A percentile compares a stretch with the other conserved stretches of the same genome.
Evolutionary conservation across 2,329 filamentous ascomycete genomes (phyloP).

Genomic region (Nemania sp.): DNA sequence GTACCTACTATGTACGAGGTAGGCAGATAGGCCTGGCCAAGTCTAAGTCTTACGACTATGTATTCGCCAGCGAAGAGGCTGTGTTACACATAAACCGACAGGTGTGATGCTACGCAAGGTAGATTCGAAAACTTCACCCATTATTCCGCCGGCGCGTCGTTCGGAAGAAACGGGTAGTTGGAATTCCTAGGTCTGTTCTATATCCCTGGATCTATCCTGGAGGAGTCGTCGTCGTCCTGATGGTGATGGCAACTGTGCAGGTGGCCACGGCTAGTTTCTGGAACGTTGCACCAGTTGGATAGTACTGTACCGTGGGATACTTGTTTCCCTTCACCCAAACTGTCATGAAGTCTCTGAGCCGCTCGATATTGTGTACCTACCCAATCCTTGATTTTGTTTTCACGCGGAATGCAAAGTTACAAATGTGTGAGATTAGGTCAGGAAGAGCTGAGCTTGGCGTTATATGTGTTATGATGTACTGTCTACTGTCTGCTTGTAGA

Average conservation of each 20-base stretch:
- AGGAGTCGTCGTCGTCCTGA: constrained; percentile 3
- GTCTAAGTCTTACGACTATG: neutral
- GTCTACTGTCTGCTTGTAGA: neutral
- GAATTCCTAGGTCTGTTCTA: neutral
- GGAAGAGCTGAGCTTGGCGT: constrained; percentile 10
- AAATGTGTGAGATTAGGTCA: neutral
- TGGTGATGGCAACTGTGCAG: neutral
- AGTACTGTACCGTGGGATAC: neutral
- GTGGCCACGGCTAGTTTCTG: neutral
- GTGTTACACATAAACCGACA: constrained; percentile 4
- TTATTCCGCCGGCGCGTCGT: neutral
- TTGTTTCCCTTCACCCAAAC: neutral
- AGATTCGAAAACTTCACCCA: neutral
- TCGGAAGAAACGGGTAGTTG: neutral
- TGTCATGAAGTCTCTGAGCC: neutral
- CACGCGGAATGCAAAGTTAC: neutral
- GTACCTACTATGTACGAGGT: constrained; percentile 6
- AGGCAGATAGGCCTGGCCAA: neutral
- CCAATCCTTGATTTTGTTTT: constrained; percentile 6
- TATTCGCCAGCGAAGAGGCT: constrained; percentile 18
- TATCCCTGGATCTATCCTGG: too few relatives aligned
- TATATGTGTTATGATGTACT: constrained; percentile 2
- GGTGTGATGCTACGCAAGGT: neutral
- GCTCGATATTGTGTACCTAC: neutral
- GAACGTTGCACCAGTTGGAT: constrained; percentile 24